Conservation (phyloP, 805 yeast species). For the Yamadazyma scolyti region DNA sequence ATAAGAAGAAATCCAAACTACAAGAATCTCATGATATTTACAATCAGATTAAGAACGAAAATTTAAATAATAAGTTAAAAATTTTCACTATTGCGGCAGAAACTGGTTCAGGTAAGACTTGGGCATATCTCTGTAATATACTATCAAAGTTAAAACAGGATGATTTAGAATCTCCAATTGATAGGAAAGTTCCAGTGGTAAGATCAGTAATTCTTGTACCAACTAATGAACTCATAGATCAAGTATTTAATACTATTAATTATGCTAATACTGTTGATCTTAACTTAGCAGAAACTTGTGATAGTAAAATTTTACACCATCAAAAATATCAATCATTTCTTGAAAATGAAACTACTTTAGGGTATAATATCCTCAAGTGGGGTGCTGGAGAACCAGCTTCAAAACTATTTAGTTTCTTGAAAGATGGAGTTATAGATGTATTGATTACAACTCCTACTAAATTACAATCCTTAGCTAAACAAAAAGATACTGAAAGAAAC, state of each 20-base stretch:
- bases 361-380: constrained; percentile 54
- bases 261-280: constrained; percentile 23
- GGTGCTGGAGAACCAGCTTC: constrained; percentile 55
- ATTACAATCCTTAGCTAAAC: constrained; percentile 38
- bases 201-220: constrained; percentile 81
- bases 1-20: constrained; percentile 15
- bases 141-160: constrained; percentile 64
- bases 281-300: constrained; percentile 18
- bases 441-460: constrained; percentile 85
- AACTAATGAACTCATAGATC: constrained; percentile 83
- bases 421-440: constrained; percentile 59
- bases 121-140: constrained; percentile 82
- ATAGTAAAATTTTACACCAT: constrained; percentile 12
- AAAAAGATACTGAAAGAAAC: constrained; percentile 23
- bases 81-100: constrained; percentile 88
- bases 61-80: constrained; percentile 38
- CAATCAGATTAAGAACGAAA: constrained; percentile 23
- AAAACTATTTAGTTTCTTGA: constrained; percentile 46
- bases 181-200: constrained; percentile 35
- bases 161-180: constrained; percentile 30
- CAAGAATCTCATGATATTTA: constrained; percentile 21
- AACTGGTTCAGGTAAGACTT: constrained; percentile 95
- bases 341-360: constrained; percentile 26
- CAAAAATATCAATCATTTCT: constrained; percentile 20
- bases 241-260: constrained; percentile 53